Evolutionary conservation across 2,329 filamentous ascomycete genomes (phyloP), one percentile per base, ranked within the genome.

Genomic region (Gremmenia infestans): DNA sequence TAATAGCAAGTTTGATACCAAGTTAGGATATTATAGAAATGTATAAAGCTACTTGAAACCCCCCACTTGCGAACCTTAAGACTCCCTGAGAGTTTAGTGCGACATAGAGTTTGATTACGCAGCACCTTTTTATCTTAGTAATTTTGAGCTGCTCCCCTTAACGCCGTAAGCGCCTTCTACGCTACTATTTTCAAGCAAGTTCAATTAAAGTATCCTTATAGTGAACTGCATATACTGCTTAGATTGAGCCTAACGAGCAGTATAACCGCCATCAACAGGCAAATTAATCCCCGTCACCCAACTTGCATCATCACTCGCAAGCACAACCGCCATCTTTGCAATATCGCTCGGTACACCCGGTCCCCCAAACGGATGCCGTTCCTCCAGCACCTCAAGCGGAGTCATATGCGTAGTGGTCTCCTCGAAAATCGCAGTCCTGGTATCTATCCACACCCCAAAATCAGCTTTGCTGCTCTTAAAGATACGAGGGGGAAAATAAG

Each of bases 211-310:
- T 25, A 5, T 25, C 6, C 23, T 4, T 25, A 25, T 5, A 5
- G 23, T 6, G 23, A 25, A 25, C 19, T 22, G 19, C 3, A 22
- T 22, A 22, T 22, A 22, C 19, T 22, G 19, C 19, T 22, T 22
- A 22, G 3, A 22, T 22, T 5, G 6, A 39, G 2, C n/a, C 3
- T 55, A 60, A 39, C 43, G 46, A 39, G 58, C 58, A 14, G 58
- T 58, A 51, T 50, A 60, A 17, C 58, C 58, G 28, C 58, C 58
- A 53, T 60, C 58, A 6, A 60, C 55, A 8, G 55, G 52, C 35
- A 58, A 39, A 36, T 45, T 50, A 7, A 58, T 55, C 19, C 58
- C 58, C 17, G 58, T 60, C 14, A 60, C 42, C 58, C 58, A 60
- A 28, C 43, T 51, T 9, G 55, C 55, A 52, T 60, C 55, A 7